A percentile compares a stretch with the other conserved stretches of the same genome.
Evolutionary conservation across 768 basidiomycete genomes (phyloP).

Genomic region (Leccinum subgranulosum): DNA sequence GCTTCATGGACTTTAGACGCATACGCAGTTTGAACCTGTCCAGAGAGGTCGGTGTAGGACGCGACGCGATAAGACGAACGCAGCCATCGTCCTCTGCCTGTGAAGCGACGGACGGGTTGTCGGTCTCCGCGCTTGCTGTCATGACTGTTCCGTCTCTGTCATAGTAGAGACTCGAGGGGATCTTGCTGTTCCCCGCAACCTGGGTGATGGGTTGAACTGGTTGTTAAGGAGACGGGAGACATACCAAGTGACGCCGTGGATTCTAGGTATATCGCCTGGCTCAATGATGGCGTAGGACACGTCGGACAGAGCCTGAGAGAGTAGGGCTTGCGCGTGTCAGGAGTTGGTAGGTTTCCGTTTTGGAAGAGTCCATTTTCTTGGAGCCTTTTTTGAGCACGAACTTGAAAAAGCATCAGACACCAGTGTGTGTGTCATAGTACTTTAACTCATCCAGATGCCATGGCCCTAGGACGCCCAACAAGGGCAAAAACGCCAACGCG

Average conservation of each 20-base stretch:
- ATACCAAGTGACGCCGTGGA: too few relatives aligned
- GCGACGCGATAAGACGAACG: slow-evolving; percentile 24
- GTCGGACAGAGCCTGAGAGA: too few relatives aligned
- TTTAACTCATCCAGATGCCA: too few relatives aligned
- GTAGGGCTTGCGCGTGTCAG: too few relatives aligned
- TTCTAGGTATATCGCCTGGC: slow-evolving; percentile 80
- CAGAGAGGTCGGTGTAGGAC: not conserved
- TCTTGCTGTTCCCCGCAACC: slow-evolving; percentile 81
- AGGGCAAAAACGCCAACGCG: too few relatives aligned
- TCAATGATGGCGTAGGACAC: slow-evolving; percentile 81
- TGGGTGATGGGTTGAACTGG: slow-evolving; percentile 13
- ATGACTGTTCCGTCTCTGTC: slow-evolving; percentile 61
- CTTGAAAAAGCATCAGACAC: rapidly evolving
- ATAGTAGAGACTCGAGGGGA: slow-evolving; percentile 76
- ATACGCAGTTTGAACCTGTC: slow-evolving; percentile 76
- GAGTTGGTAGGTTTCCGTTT: too few relatives aligned
- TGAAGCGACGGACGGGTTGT: slow-evolving; percentile 39
- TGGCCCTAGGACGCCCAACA: too few relatives aligned
- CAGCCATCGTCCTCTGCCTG: slow-evolving; percentile 68
- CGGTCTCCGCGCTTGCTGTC: slow-evolving; percentile 77
- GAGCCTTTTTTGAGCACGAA: too few relatives aligned
- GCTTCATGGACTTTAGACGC: slow-evolving; percentile 72
- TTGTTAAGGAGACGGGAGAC: slow-evolving; percentile 8
- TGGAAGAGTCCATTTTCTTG: too few relatives aligned
- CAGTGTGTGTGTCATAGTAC: too few relatives aligned